Evolutionary conservation across 2,329 filamentous ascomycete genomes (phyloP), one percentile per base, ranked within the genome.

Genomic region (Sarocladiaceae sp.): DNA sequence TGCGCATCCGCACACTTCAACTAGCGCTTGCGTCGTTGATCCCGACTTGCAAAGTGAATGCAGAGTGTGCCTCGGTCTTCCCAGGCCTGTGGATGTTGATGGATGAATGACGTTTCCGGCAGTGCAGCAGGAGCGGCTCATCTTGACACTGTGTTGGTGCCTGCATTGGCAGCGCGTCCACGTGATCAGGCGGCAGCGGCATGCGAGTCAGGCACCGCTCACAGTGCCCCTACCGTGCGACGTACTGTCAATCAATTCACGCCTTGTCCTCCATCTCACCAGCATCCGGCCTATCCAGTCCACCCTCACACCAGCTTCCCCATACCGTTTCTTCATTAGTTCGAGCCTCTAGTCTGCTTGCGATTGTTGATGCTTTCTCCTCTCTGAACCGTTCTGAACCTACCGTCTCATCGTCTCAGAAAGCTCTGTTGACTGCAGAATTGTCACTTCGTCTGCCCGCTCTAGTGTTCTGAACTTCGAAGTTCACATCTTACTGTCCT

Each of bases 301-400:
- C 37, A 41, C 37, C 37, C 26, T 21, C 23, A 27, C 29, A 29
- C 26, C 37, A 27, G 37, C 21, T 41, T 41, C 37, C 37, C 37
- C 37, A 41, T 41, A 41, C 23, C 19, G 33, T 10, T 35, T 41
- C 29, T 16, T 29, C n/a, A 16, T 29, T 41, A 41, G 37, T 41
- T 41, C 37, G 37, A 41, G 34, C 34, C 16, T 24, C 20, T 39
- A 12, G 34, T 39, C 34, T 41, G 21, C 13, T 29, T 41, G 24
- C 37, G 23, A 41, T n/a, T 12, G 19, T 23, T 18, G 37, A 15
- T 27, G 19, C 13, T 29, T 29, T 16, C 10, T 29, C 23, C 15
- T 29, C 37, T 29, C 4, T 5, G 26, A 18, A 6, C 23, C 37
- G 11, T 24, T 27, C 37, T n/a, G 26, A 15, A 19, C 21, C 37